Evolutionary conservation across 768 basidiomycete genomes (phyloP), one percentile per base, ranked within the genome.

Genomic region (Hygrophoropsis aurantiaca): DNA sequence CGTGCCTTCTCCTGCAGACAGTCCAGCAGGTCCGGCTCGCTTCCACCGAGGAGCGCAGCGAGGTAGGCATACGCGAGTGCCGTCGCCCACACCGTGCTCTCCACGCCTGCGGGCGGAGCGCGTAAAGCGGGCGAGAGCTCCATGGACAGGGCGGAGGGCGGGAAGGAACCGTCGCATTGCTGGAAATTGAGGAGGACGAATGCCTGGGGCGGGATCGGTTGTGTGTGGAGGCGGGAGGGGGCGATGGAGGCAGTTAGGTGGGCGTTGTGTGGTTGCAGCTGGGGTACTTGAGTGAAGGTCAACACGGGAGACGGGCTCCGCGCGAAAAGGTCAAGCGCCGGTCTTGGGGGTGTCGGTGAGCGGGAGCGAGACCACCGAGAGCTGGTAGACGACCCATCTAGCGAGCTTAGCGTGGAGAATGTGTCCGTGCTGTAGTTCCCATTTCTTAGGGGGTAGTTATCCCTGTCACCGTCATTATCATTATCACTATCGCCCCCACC

Each of bases 371-470:
- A 59, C 64, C 57, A 70, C 68, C 69, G 65, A 54, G 54, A 69
- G 26, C 64, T 69, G n/a, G 66, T 64, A 19, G 57, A 63, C 7
- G 65, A 69, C 1, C 55, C 65, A 2, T 70, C 68, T 1, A 81
- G 55, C 4, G 80, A 77, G 44, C 80, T 81, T 24, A 80, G 40
- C 0, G 77, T 79, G 10, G 79, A 73, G 48, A 75, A 73, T 0
- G 70, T 69, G 25, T 49, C 51, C 0, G 46, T 44, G 47, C 70
- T 77, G 21, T 53, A 44, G 35, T 65, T 58, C 16, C 52, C 70
- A 34, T 54, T n/a, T n/a, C n/a, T n/a, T n/a, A n/a, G n/a, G n/a
- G n/a, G n/a, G n/a, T n/a, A n/a, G n/a, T n/a, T n/a, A n/a, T n/a
- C n/a, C n/a, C n/a, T n/a, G n/a, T n/a, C n/a, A n/a, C n/a, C n/a